Conservation (phyloP, 371 early-diverging fungal species). For the Syncephalis fuscata region DNA sequence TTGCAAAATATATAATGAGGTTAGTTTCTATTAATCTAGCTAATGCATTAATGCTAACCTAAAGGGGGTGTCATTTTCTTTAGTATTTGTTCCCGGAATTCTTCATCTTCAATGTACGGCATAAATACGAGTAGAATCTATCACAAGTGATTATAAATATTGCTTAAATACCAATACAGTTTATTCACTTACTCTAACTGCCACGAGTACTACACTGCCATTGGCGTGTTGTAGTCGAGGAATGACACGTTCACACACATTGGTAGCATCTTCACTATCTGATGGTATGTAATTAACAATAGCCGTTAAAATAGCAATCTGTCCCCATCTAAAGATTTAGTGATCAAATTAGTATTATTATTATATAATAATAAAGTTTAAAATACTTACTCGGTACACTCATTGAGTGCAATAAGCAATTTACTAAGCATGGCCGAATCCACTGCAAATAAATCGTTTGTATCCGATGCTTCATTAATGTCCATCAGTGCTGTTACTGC, state of each 20-base stretch:
- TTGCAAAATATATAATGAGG: background rate
- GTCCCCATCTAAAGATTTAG: slow-evolving; percentile 72
- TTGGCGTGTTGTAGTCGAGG: slow-evolving; percentile 89
- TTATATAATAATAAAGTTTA: background rate
- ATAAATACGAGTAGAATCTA: slow-evolving; percentile 47
- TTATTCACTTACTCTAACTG: slow-evolving; percentile 42
- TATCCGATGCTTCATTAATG: slow-evolving; percentile 65
- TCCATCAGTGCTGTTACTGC: slow-evolving; percentile 81
- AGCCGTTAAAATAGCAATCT: slow-evolving; percentile 82
- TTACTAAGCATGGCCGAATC: slow-evolving; percentile 63
- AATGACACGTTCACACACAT: slow-evolving; percentile 68
- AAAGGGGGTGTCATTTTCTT: slow-evolving; percentile 85
- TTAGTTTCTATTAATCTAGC: background rate
- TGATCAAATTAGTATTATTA: too few species aligned
- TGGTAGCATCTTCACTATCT: slow-evolving; percentile 61
- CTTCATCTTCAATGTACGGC: slow-evolving; percentile 42
- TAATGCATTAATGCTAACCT: slow-evolving; percentile 22
- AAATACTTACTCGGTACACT: slow-evolving; percentile 72
- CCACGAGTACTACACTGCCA: slow-evolving; percentile 76
- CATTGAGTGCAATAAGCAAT: slow-evolving; percentile 79
- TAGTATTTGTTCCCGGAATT: slow-evolving; percentile 37
- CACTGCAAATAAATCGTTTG: slow-evolving; percentile 47
- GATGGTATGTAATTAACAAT: slow-evolving; percentile 54
- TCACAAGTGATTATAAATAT: background rate
- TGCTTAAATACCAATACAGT: background rate